phyloP scores from a whole-genome alignment of 2,329 filamentous ascomycete genomes.

The Thyridium curvatum region DNA sequence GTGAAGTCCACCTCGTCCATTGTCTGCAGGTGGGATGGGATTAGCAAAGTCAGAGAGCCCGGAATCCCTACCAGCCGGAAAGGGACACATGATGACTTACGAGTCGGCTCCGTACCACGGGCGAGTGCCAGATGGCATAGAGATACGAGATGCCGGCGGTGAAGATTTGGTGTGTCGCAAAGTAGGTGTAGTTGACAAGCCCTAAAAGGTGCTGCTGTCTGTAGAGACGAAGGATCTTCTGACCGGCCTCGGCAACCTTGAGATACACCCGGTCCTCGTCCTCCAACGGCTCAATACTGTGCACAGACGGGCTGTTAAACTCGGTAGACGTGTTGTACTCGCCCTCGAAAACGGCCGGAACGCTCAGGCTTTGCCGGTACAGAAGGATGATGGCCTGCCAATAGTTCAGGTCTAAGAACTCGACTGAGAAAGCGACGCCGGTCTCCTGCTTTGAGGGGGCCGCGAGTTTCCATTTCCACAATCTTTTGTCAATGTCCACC shows the following conservation, averaged over 20 bases:
- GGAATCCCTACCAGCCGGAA: too few relatives aligned
- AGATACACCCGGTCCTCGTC: slow-evolving; percentile 90
- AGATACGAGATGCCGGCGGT: slow-evolving; percentile 96
- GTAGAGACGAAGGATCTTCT: slow-evolving; percentile 87
- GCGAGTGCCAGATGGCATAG: slow-evolving; percentile 96
- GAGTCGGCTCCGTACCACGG: slow-evolving; percentile 76
- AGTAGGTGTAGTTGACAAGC: slow-evolving; percentile 91
- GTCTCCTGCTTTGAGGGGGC: slow-evolving; percentile 74
- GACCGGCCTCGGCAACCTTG: slow-evolving; percentile 91
- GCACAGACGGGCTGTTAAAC: slow-evolving; percentile 55
- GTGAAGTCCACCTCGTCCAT: slow-evolving; percentile 98
- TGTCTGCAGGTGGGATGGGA: slow-evolving; percentile 36
- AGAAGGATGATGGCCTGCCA: slow-evolving; percentile 97
- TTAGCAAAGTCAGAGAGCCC: too few relatives aligned
- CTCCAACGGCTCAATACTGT: slow-evolving; percentile 60
- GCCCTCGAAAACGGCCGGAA: slow-evolving; percentile 76
- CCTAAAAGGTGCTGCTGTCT: slow-evolving; percentile 81
- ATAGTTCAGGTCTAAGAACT: slow-evolving; percentile 92
- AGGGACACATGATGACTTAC: slow-evolving; percentile 55
- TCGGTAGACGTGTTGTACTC: slow-evolving; percentile 65
- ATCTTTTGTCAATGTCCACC: slow-evolving; percentile 73
- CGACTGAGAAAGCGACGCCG: slow-evolving; percentile 80
- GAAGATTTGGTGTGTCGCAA: slow-evolving; percentile 93
- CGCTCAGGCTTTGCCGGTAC: slow-evolving; percentile 83
- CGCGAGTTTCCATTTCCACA: slow-evolving; percentile 81